phyloP scores from a whole-genome alignment of 1,139 yeast genomes.

The Debaryomyces sp. region DNA sequence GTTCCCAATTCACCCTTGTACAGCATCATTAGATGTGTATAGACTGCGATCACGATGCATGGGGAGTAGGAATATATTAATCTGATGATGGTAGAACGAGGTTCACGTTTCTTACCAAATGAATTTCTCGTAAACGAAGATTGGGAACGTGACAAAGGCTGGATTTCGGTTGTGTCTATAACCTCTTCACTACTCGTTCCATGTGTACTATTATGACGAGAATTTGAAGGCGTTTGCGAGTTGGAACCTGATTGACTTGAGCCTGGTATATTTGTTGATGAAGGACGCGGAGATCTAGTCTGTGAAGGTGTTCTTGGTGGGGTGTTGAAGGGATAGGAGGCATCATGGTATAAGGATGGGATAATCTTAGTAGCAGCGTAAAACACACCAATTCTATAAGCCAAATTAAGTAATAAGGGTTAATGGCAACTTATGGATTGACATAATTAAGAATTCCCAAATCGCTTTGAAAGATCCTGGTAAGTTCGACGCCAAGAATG shows the following conservation, averaged over 20 bases:
- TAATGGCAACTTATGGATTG: conserved; percentile 76
- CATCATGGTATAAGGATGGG: conserved; percentile 64
- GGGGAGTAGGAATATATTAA: conserved; percentile 88
- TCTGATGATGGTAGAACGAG: conserved; percentile 52
- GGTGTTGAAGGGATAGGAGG: conserved; percentile 36
- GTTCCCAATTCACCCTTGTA: conserved; percentile 76
- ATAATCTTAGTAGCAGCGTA: conserved; percentile 93
- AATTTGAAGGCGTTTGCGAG: conserved; percentile 1
- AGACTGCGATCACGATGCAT: conserved; percentile 89
- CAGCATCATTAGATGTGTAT: conserved; percentile 90
- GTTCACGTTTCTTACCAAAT: conserved; percentile 18
- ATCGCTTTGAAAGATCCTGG: conserved; percentile 65
- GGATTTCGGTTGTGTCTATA: not conserved
- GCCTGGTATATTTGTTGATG: conserved; percentile 14
- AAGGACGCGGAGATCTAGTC: conserved; percentile 21
- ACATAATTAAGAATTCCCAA: conserved; percentile 67
- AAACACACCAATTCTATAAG: conserved; percentile 83
- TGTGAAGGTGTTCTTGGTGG: conserved; percentile 35
- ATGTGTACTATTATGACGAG: not conserved
- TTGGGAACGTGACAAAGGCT: not conserved
- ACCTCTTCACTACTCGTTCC: not conserved
- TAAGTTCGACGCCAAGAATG: conserved; percentile 54
- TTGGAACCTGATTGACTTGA: conserved; percentile 2
- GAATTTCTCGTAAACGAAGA: not conserved
- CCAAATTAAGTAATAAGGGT: conserved; percentile 77